phyloP scores from a whole-genome alignment of 441 rosid species.

The Erodium chrysanthum region DNA sequence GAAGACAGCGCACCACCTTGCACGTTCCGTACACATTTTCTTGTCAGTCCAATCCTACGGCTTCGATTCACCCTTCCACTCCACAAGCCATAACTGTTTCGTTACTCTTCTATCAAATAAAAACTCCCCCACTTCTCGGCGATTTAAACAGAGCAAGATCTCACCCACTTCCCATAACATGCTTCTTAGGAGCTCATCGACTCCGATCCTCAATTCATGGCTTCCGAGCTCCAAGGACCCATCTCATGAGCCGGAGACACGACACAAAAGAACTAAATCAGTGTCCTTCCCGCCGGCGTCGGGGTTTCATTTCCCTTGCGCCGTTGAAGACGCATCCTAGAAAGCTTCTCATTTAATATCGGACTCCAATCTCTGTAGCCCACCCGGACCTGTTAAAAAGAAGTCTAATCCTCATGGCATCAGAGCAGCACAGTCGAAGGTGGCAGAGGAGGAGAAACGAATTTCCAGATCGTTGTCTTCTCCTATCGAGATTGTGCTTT shows the following conservation, averaged over 20 bases:
- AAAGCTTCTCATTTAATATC: background rate
- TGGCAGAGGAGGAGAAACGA: background rate
- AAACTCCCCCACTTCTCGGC: background rate
- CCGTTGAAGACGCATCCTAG: background rate
- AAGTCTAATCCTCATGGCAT: background rate
- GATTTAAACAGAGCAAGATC: background rate
- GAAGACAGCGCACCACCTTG: too few species aligned
- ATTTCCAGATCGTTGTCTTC: background rate
- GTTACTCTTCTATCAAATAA: background rate
- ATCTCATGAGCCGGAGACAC: background rate
- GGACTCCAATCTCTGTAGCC: background rate
- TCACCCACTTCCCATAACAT: background rate
- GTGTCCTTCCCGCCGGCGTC: background rate
- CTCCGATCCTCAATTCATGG: slow-evolving; percentile 1
- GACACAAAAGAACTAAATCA: background rate
- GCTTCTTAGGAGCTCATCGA: background rate
- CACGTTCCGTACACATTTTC: too few species aligned
- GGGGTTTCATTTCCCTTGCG: too few species aligned
- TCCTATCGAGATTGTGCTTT: background rate
- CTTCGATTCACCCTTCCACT: too few species aligned
- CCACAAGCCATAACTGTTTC: background rate
- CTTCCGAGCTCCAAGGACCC: background rate
- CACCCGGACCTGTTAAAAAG: background rate
- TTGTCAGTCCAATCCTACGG: too few species aligned
- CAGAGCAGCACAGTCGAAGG: background rate